phyloP scores from a whole-genome alignment of 257 asterid genomes.

The Primulina huaijiensis region DNA sequence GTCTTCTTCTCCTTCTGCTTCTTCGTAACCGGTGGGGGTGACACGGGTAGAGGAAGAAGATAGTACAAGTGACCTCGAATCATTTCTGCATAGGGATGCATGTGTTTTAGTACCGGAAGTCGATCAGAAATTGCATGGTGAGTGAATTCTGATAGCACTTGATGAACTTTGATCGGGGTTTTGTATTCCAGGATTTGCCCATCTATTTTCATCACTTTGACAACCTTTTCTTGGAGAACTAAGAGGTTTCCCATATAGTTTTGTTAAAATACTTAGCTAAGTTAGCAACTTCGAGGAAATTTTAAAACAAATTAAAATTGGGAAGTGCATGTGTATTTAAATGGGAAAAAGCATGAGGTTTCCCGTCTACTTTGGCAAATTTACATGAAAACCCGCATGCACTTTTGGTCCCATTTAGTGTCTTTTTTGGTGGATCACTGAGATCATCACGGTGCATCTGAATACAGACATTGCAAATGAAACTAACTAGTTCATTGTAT shows the following conservation, averaged over 20 bases:
- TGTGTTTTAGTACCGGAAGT: slow-evolving; percentile 41
- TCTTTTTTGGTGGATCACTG: slow-evolving; percentile 20
- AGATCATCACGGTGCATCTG: slow-evolving; percentile 17
- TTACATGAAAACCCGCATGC: slow-evolving; percentile 30
- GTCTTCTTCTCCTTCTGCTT: slow-evolving; percentile 30
- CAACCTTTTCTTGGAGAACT: slow-evolving; percentile 40
- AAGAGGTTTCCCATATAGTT: slow-evolving; percentile 72
- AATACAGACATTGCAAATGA: slow-evolving; percentile 6
- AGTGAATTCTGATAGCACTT: slow-evolving; percentile 45
- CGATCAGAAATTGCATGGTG: slow-evolving; percentile 62
- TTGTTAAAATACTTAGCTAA: neutral
- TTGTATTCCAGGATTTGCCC: slow-evolving; percentile 66
- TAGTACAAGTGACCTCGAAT: slow-evolving; percentile 50
- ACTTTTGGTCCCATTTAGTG: slow-evolving; percentile 44
- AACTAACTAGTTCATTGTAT: neutral
- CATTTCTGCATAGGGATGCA: slow-evolving; percentile 51
- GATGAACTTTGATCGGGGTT: slow-evolving; percentile 52
- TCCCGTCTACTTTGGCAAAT: slow-evolving; percentile 35
- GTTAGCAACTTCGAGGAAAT: slow-evolving; percentile 6
- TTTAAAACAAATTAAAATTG: neutral
- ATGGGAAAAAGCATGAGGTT: slow-evolving; percentile 24
- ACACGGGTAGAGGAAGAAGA: slow-evolving; percentile 51
- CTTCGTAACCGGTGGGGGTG: slow-evolving; percentile 19
- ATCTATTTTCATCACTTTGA: slow-evolving; percentile 59
- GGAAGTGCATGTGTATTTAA: slow-evolving; percentile 39